Evolutionary conservation across 108 stramenopile species (phyloP).

Genomic region (Cafeteria roenbergensis): DNA sequence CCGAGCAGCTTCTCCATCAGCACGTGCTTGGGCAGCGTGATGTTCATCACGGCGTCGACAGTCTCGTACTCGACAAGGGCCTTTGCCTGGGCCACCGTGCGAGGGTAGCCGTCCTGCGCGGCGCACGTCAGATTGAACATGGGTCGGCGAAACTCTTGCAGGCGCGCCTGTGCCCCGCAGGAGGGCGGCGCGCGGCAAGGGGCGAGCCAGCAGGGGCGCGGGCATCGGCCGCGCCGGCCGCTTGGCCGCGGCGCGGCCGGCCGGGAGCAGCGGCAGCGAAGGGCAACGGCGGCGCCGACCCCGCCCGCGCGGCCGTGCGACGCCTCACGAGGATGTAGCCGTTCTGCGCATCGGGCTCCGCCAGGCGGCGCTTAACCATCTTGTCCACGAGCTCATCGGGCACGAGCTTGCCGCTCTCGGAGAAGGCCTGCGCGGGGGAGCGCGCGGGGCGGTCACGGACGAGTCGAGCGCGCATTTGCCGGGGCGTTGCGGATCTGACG

Average conservation of each 20-base stretch:
- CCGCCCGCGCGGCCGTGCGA: too few species aligned
- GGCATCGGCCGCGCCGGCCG: too few species aligned
- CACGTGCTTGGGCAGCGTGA: conserved; percentile 4
- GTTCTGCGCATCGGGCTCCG: neutral
- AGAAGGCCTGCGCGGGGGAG: neutral
- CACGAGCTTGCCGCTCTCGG: conserved; percentile 4
- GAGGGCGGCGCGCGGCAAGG: too few species aligned
- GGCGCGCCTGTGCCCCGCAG: too few species aligned
- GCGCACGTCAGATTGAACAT: neutral
- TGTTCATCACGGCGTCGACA: conserved; percentile 13
- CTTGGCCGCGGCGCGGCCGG: too few species aligned
- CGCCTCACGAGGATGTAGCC: conserved; percentile 16
- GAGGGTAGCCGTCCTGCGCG: conserved; percentile 15
- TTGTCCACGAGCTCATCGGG: conserved; percentile 20
- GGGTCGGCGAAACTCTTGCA: too few species aligned
- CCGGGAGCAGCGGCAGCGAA: too few species aligned
- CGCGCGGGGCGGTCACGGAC: too few species aligned
- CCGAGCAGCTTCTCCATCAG: conserved; percentile 15
- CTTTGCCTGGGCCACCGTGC: conserved; percentile 15
- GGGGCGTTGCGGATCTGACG: too few species aligned
- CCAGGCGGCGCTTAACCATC: conserved; percentile 10
- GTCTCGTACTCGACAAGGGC: neutral
- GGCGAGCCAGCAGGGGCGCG: too few species aligned
- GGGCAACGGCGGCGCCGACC: too few species aligned
- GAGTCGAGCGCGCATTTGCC: too few species aligned